A percentile compares a stretch with the other conserved stretches of the same genome.
These are phyloP conservation scores for Spergularia marina DNA, from an alignment of 148 eudicot species.

Conservation along the genomic window DNA sequence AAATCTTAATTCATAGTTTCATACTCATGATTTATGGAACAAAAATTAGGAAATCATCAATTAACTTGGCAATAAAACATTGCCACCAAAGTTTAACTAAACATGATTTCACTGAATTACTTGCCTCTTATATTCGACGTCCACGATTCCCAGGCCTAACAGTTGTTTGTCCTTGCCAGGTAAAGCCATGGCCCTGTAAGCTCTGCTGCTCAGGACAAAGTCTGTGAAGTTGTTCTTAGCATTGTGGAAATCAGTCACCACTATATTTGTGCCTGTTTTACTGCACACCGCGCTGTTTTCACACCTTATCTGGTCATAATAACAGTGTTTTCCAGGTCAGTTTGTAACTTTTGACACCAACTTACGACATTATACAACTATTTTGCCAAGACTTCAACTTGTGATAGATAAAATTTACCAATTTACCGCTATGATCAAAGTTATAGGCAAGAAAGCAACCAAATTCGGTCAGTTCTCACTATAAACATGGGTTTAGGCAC, in stretches of 20 bases:
- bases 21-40: too few relatives aligned
- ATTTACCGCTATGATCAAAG: too few relatives aligned
- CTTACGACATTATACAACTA: too few relatives aligned
- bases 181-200: slow-evolving; percentile 68
- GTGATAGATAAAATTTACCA: too few relatives aligned
- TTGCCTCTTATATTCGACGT: slow-evolving; percentile 24
- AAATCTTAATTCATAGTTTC: too few relatives aligned
- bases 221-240: slow-evolving; percentile 42
- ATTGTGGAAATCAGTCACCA: slow-evolving; percentile 51
- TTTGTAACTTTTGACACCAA: too few relatives aligned
- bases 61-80: neutral
- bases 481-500: too few relatives aligned
- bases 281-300: slow-evolving; percentile 43
- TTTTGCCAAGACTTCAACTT: too few relatives aligned
- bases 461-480: too few relatives aligned
- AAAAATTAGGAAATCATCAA: too few relatives aligned
- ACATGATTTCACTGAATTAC: neutral
- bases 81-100: neutral
- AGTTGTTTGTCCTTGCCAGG: slow-evolving; percentile 46
- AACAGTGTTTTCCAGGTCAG: neutral
- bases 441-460: too few relatives aligned
- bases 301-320: slow-evolving; percentile 54
- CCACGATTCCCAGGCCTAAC: slow-evolving; percentile 39
- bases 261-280: slow-evolving; percentile 45
- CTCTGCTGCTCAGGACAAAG: slow-evolving; percentile 64